Evolutionary conservation across 768 basidiomycete species (phyloP), one percentile per base, ranked within the genome.

Genomic region (Imleria badia): DNA sequence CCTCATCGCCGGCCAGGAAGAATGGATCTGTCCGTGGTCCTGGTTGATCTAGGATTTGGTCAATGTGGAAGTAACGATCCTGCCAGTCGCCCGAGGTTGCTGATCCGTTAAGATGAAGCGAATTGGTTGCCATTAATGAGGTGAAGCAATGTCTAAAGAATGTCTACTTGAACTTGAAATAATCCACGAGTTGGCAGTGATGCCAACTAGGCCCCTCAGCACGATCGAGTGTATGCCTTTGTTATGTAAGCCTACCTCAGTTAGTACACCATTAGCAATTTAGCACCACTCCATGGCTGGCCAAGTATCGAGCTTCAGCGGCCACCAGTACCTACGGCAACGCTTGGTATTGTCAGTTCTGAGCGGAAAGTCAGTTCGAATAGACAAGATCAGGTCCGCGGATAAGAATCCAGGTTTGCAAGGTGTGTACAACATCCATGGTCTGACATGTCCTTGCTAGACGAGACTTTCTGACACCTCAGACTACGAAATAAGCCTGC

Each of bases 401-500:
- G 94, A 98, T 73, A 94, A 94, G 64, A 89, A 98, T 69, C 95
- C 96, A 23, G 97, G 97, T 69, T 73, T 99, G n/a, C 76, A 85
- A 81, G 93, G 92, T 93, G 53, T 43, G 75, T 52, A 34, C 36
- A 42, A 14, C 36, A 45, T 40, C 49, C 23, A 30, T 20, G n/a
- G n/a, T 31, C 20, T 26, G 2, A 40, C 13, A 11, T 31, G 20
- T 43, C 42, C 46, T 56, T 41, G 48, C 43, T 41, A 29, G 29
- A 53, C 41, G 5, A 30, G 31, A 17, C n/a, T 10, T 36, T 52
- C 31, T 11, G 45, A 23, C 48, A 29, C 49, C 11, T 31, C 63
- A 92, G 95, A 98, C 71, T 96, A 87, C 71, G 97, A 99, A 76
- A 84, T 96, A 45, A 94, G 90, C 65, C 78, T 98, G 23, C 72